Conservation (phyloP, 129 eudicot genomes). For the Tagetes patula region DNA sequence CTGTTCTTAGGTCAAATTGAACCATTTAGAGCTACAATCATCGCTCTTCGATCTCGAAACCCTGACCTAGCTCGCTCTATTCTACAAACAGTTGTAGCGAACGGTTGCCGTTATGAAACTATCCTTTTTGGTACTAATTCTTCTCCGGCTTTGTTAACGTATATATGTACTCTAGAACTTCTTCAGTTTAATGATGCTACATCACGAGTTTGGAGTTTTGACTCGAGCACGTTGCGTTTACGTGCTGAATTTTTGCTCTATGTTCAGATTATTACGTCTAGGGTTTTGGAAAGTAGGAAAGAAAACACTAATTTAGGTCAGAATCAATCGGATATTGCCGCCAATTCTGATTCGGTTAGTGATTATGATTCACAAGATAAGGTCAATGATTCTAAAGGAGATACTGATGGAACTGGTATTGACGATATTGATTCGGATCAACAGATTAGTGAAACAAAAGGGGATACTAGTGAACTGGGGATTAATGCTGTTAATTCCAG, state of each 20-base stretch:
- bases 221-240: slow-evolving; percentile 41
- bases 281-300: slow-evolving; percentile 40
- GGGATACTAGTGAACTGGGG: not conserved
- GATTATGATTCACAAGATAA: not conserved
- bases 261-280: slow-evolving; percentile 50
- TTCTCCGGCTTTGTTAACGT: slow-evolving; percentile 68
- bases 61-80: slow-evolving; percentile 72
- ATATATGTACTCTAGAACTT: slow-evolving; percentile 67
- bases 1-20: slow-evolving; percentile 83
- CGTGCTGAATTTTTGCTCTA: slow-evolving; percentile 74
- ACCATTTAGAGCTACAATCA: slow-evolving; percentile 77
- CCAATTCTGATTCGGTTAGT: slow-evolving; percentile 20
- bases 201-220: slow-evolving; percentile 57
- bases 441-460: slow-evolving; percentile 20
- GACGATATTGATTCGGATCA: slow-evolving; percentile 17
- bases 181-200: slow-evolving; percentile 64
- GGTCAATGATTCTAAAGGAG: not conserved
- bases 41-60: slow-evolving; percentile 69
- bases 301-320: slow-evolving; percentile 28
- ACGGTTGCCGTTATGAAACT: slow-evolving; percentile 59
- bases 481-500: slow-evolving; percentile 4
- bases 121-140: slow-evolving; percentile 58
- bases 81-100: slow-evolving; percentile 70
- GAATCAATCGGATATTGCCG: slow-evolving; percentile 25
- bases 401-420: not conserved